Percentiles rank a stretch among this genome's conserved stretches.
These are phyloP conservation scores for Myxozyma sirexii DNA, from an alignment of 805 yeast species.

Conservation along the genomic window DNA sequence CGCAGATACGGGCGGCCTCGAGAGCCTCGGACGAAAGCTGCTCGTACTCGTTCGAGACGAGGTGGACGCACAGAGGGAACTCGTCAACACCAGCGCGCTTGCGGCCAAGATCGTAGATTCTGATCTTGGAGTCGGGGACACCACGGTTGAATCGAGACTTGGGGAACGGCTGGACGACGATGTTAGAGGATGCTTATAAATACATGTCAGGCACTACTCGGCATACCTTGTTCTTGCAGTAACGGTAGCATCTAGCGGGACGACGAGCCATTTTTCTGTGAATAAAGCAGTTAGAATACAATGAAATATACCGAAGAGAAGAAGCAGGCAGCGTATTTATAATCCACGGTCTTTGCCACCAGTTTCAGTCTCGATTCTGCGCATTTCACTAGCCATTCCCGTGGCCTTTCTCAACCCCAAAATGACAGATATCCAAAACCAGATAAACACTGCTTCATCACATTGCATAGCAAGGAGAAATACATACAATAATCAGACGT, in stretches of 20 bases:
- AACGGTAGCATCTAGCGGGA: constrained; percentile 99
- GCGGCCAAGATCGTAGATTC: constrained; percentile 99
- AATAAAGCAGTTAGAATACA: not conserved
- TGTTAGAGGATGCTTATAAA: not conserved
- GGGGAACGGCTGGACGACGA: constrained; percentile 81
- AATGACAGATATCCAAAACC: too few relatives aligned
- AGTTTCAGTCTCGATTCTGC: not conserved
- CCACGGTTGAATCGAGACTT: constrained; percentile 99
- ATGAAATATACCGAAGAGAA: not conserved
- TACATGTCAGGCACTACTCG: not conserved
- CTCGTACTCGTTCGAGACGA: constrained; percentile 98
- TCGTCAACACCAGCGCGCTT: constrained; percentile 99
- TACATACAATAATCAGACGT: constrained; percentile 7
- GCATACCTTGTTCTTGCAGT: constrained; percentile 91
- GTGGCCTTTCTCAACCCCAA: too few relatives aligned
- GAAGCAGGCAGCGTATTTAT: not conserved
- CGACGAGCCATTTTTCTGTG: constrained; percentile 93
- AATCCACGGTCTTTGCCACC: not conserved
- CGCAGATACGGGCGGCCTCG: constrained; percentile 99
- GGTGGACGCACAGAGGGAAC: constrained; percentile 99
- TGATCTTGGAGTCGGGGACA: constrained; percentile 99
- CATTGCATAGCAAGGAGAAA: too few relatives aligned
- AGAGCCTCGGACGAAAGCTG: constrained; percentile 99
- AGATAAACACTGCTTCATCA: too few relatives aligned
- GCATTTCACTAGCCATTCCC: too few relatives aligned